These are phyloP conservation scores for Globisporangium mamillatum DNA, from an alignment of 352 stramenopile species.

Conservation along the genomic window DNA sequence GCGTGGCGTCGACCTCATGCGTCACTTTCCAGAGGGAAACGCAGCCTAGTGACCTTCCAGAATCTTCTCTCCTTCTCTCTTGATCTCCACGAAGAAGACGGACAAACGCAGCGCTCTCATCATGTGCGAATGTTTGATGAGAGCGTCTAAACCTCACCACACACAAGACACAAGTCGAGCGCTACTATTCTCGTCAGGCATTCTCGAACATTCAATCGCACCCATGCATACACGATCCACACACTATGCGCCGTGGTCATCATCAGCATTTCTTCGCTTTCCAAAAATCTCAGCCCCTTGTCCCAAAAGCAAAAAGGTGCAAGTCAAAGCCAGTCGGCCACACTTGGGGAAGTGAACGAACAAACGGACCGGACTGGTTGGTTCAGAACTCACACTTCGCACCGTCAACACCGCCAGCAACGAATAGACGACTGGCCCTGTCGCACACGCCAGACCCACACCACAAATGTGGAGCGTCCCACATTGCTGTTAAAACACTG, in stretches of 20 bases:
- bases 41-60: constrained; percentile 17
- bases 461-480: constrained; percentile 4
- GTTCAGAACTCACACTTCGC: constrained; percentile 1
- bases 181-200: neutral
- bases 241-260: neutral
- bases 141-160: neutral
- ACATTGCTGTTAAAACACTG: neutral
- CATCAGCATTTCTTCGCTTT: neutral
- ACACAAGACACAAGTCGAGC: neutral
- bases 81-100: neutral
- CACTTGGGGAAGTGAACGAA: neutral
- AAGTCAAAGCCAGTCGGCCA: neutral
- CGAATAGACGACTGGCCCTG: constrained; percentile 4
- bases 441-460: neutral
- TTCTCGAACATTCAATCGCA: neutral
- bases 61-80: constrained; percentile 21
- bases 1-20: neutral
- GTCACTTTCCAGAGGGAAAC: constrained; percentile 1
- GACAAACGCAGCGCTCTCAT: neutral
- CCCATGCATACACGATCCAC: neutral
- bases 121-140: neutral
- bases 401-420: neutral
- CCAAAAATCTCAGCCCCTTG: neutral
- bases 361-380: neutral
- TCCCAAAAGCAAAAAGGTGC: neutral